Evolutionary conservation across 345 rosid genomes (phyloP).

Genomic region (Eucalyptus pauciflora): DNA sequence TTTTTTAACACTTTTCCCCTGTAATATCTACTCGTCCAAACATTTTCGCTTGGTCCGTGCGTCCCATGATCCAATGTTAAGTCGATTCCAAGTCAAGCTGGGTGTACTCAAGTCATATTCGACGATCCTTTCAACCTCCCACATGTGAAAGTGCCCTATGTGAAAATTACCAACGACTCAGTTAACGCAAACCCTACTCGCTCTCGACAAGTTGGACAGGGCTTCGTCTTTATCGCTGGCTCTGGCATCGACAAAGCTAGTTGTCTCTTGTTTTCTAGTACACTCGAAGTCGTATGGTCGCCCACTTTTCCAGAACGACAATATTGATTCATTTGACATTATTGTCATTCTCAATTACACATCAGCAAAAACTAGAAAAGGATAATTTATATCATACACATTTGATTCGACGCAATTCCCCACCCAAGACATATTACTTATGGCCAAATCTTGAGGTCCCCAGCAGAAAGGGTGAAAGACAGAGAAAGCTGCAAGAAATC

Average conservation of each 20-base stretch:
- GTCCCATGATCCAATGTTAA: background rate
- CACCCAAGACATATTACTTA: background rate
- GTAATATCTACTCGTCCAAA: background rate
- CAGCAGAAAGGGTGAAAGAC: background rate
- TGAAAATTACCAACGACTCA: background rate
- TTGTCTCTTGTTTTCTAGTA: background rate
- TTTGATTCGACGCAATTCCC: background rate
- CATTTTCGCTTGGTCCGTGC: background rate
- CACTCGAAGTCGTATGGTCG: background rate
- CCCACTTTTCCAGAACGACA: background rate
- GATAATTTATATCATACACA: background rate
- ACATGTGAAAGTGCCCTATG: too few relatives aligned
- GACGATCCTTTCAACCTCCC: too few relatives aligned
- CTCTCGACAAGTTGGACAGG: background rate
- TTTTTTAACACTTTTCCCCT: background rate
- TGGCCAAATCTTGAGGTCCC: background rate
- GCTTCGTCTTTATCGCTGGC: background rate
- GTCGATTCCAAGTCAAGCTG: background rate
- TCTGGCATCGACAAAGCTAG: background rate
- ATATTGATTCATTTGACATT: background rate
- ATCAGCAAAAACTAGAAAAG: background rate
- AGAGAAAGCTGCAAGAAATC: background rate
- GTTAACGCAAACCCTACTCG: background rate
- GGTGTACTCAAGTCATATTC: background rate
- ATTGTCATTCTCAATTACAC: background rate